These are phyloP conservation scores for Millerozyma acaciae DNA, from an alignment of 805 yeast species.

Conservation along the genomic window DNA sequence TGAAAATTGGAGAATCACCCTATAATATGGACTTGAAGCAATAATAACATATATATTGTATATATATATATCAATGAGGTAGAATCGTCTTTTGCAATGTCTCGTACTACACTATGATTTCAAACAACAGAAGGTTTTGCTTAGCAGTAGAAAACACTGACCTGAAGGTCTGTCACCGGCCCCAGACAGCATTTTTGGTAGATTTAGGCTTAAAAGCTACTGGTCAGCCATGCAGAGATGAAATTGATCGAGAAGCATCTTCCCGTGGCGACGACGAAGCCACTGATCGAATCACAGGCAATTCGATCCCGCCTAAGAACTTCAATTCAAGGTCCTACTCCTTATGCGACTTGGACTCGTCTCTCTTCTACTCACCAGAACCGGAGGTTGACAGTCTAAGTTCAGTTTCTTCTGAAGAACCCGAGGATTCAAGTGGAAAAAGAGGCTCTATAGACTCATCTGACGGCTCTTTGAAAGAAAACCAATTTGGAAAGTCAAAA, in stretches of 20 bases:
- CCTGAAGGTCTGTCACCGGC: not conserved
- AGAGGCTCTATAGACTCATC: not conserved
- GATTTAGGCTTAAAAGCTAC: not conserved
- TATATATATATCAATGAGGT: too few relatives aligned
- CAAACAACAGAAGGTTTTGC: constrained; percentile 1
- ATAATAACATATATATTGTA: too few relatives aligned
- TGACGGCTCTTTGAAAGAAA: not conserved
- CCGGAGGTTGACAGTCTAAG: not conserved
- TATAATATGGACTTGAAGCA: too few relatives aligned
- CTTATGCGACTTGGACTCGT: constrained; percentile 1
- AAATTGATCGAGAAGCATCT: too few relatives aligned
- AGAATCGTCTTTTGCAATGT: too few relatives aligned
- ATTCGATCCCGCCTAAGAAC: not conserved
- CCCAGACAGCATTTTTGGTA: constrained; percentile 1
- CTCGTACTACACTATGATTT: too few relatives aligned
- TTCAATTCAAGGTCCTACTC: not conserved
- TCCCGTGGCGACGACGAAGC: not conserved
- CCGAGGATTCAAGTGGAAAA: not conserved
- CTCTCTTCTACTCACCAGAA: too few relatives aligned
- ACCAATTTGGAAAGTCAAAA: too few relatives aligned
- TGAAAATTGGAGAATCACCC: too few relatives aligned
- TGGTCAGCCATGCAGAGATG: too few relatives aligned
- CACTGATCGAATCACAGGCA: not conserved
- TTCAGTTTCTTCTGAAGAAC: too few relatives aligned
- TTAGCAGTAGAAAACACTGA: not conserved